A percentile compares a stretch with the other conserved stretches of the same genome.
Conservation (phyloP, 768 basidiomycete genomes). For the Hortiboletus campestris region DNA sequence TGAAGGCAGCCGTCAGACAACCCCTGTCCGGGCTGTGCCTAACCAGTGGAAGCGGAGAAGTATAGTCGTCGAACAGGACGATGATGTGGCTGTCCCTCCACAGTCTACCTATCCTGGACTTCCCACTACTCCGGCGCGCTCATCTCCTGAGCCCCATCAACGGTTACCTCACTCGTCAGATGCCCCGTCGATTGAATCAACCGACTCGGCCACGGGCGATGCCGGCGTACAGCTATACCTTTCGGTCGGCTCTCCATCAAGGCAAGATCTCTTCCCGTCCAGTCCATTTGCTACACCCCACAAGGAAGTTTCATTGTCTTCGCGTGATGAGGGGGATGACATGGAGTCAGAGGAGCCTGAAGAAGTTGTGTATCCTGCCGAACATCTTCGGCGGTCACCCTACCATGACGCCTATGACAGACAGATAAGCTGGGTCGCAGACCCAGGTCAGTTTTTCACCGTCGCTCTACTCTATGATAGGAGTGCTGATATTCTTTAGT, state of each 20-base stretch:
- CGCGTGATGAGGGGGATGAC: constrained; percentile 55
- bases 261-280: constrained; percentile 58
- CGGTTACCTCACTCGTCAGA: constrained; percentile 53
- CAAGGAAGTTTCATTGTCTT: constrained; percentile 53
- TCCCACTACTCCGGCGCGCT: constrained; percentile 43
- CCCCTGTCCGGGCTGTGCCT: constrained; percentile 34
- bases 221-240: constrained; percentile 51
- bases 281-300: constrained; percentile 74
- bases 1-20: constrained; percentile 32
- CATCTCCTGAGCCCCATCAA: constrained; percentile 28
- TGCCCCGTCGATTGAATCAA: constrained; percentile 45
- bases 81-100: constrained; percentile 49
- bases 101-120: constrained; percentile 38
- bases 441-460: constrained; percentile 51
- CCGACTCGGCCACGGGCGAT: constrained; percentile 42
- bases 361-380: constrained; percentile 61
- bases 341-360: constrained; percentile 43
- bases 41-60: constrained; percentile 55
- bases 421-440: constrained; percentile 76
- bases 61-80: constrained; percentile 68
- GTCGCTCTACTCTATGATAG: constrained; percentile 3
- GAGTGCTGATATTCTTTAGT: constrained; percentile 35
- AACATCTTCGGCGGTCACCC: constrained; percentile 51
- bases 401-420: constrained; percentile 49
- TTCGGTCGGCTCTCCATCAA: constrained; percentile 44